Base-by-base conservation (phyloP, 169 alveolate genomes). In the Plasmodium inui region DNA sequence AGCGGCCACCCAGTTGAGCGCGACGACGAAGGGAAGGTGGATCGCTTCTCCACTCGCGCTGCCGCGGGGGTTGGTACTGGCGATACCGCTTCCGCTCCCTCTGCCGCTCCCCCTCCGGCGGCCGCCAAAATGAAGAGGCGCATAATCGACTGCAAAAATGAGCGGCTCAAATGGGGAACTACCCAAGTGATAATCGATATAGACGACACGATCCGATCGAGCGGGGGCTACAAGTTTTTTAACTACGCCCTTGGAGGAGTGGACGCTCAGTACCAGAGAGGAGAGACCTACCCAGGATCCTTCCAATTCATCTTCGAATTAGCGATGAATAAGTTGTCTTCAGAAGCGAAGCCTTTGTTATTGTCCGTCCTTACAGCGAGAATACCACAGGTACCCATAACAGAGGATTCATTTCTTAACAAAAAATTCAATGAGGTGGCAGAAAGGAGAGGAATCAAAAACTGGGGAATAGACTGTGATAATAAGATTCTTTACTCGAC, bases 341-440 rank as follows among this genome's bases (percentile, higher is more conserved):
- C 89, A 22, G 92, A 94, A 89, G 84, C 95, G 6, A 93, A 96
- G 67, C 98, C 98, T 9, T 88, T 97, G 26, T 89, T 97, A 32
- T 88, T 96, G 46, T 97, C 97, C n/a, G 98, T 97, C 0, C 95
- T 97, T 41, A 97, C 98, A 10, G 97, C 98, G 8, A 92, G 98
- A 70, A 97, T 97, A n/a, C 98, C 98, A 0, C 98, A 97, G 96
- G 98, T 97, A 1, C 98, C 98, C 1, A 96, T 97, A 41, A 96
- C 97, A 26, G 97, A 86, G 32, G 98, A 97, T 78, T 96, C 97
- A 19, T 88, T 93, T 37, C 86, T 97, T 39, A 97, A 97, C 37
- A 92, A 81, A 94, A 84, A 96, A 72, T 96, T 97, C 53, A 84
- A 95, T 6, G 96, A 95, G 74, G 98, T 97, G 5, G 98, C 98